Conservation (phyloP, 2,329 filamentous ascomycete genomes). For the Cercospora citrullina region DNA sequence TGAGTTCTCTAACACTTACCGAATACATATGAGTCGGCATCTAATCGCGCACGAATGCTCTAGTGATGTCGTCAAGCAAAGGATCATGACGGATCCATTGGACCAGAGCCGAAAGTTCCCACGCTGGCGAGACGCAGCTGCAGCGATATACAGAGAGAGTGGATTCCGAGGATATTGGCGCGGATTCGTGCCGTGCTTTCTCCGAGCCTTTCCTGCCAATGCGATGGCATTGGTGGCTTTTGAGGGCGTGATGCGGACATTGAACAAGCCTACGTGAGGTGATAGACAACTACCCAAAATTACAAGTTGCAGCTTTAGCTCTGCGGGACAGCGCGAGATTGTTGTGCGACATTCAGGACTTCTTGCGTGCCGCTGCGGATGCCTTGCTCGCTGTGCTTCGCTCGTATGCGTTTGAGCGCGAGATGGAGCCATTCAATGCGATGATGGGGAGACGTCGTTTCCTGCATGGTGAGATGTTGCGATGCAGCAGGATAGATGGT, state of each 20-base stretch:
- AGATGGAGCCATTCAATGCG: background rate
- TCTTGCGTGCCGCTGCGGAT: background rate
- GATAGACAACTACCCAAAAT: background rate
- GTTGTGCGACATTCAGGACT: background rate
- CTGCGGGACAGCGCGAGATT: background rate
- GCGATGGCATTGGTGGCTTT: slow-evolving; percentile 91
- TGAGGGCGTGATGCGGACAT: slow-evolving; percentile 65
- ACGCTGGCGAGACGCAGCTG: slow-evolving; percentile 77
- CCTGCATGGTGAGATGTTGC: background rate
- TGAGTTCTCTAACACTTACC: background rate
- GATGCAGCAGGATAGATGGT: background rate
- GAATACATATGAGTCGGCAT: background rate
- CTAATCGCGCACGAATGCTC: background rate
- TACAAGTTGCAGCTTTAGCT: background rate
- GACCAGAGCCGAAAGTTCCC: slow-evolving; percentile 69
- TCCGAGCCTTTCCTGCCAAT: slow-evolving; percentile 93
- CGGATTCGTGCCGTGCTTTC: slow-evolving; percentile 89
- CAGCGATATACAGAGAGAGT: slow-evolving; percentile 70
- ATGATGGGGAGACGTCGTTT: background rate
- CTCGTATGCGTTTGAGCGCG: background rate
- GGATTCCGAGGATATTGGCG: slow-evolving; percentile 84
- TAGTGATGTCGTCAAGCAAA: slow-evolving; percentile 69
- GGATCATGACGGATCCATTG: slow-evolving; percentile 93
- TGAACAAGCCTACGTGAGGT: slow-evolving; percentile 23
- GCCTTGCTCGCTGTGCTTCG: background rate